Conservation (phyloP, 2,329 filamentous ascomycete genomes). For the Beauveria sp. region DNA sequence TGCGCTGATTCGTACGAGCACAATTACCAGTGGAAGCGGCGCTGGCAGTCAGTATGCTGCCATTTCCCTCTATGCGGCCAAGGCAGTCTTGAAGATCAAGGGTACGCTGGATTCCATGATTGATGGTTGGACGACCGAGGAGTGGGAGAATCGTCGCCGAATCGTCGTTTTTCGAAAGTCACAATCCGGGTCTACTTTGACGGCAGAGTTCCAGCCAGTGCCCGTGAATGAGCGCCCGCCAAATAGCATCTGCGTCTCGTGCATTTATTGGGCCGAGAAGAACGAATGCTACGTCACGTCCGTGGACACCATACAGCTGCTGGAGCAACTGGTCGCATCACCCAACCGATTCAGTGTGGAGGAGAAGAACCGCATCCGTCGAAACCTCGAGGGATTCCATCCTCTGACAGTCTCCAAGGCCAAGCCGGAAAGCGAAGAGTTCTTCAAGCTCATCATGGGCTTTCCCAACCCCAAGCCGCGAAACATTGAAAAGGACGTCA, state of each 20-base stretch:
- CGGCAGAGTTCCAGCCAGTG: constrained; percentile 71
- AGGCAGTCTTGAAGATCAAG: constrained; percentile 76
- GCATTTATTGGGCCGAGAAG: constrained; percentile 94
- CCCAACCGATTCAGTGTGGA: constrained; percentile 82
- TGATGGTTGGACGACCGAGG: constrained; percentile 73
- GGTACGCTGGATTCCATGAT: constrained; percentile 83
- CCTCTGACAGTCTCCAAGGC: constrained; percentile 90
- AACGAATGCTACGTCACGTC: constrained; percentile 88
- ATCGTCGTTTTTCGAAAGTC: constrained; percentile 83
- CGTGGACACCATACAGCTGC: constrained; percentile 91
- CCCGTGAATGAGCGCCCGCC: constrained; percentile 69
- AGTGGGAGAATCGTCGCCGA: constrained; percentile 69
- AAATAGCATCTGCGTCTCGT: constrained; percentile 90
- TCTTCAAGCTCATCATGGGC: constrained; percentile 98
- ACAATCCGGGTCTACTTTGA: constrained; percentile 75
- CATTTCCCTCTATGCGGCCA: constrained; percentile 74
- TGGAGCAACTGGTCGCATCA: constrained; percentile 77
- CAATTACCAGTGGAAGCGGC: constrained; percentile 32
- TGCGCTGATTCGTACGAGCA: constrained; percentile 50
- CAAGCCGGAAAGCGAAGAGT: constrained; percentile 87
- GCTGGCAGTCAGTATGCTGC: constrained; percentile 56
- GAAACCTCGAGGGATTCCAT: constrained; percentile 90
- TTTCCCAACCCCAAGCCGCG: constrained; percentile 92
- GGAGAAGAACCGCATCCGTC: constrained; percentile 95
- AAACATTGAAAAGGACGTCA: constrained; percentile 98